Evolutionary conservation across 805 yeast genomes (phyloP), one percentile per base, ranked within the genome.

Genomic region (Candida gorgasii): DNA sequence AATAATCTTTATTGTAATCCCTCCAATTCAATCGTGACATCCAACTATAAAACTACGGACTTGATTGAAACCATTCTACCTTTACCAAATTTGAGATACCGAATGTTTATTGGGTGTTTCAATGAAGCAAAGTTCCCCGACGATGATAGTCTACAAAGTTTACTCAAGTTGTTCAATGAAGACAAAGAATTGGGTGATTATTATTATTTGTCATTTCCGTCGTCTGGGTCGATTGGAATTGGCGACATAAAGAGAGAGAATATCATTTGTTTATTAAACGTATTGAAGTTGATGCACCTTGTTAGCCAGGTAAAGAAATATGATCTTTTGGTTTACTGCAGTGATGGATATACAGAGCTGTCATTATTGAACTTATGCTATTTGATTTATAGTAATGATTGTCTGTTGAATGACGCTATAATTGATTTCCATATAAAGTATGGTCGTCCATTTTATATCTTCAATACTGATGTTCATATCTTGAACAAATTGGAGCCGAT

Each of bases 301-400:
- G 58, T 60, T 44, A 57, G 66, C 12, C 55, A 63, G 0, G 54
- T 62, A 1, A 47, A 53, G 46, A 62, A 51, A 2, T 45, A 69
- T 39, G 73, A 79, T 3, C 66, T 80, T 0, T 69, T 90, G 46
- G 67, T 90, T 8, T 84, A 80, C 57, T 89, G 96, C 55, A 78
- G 86, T 1, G 97, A 92, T 63, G 98, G 98, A 0, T 92, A 90
- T 61, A 88, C 97, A 0, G 97, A 89, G 57, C 84, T 90, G 39
- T 80, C 96, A 4, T 71, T 92, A n/a, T 62, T 90, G 29, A 77
- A 80, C 0, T 65, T 88, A 26, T 77, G 89, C 43, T 90, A 78
- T 53, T 51, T 85, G 44, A 84, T 92, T 44, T 92, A 84, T 62
- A 60, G 86, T 1, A 76, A 82, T 41, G 79, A 84, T 29, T 55